Evolutionary conservation across 1,139 yeast genomes (phyloP).

Genomic region (Candida sp.): DNA sequence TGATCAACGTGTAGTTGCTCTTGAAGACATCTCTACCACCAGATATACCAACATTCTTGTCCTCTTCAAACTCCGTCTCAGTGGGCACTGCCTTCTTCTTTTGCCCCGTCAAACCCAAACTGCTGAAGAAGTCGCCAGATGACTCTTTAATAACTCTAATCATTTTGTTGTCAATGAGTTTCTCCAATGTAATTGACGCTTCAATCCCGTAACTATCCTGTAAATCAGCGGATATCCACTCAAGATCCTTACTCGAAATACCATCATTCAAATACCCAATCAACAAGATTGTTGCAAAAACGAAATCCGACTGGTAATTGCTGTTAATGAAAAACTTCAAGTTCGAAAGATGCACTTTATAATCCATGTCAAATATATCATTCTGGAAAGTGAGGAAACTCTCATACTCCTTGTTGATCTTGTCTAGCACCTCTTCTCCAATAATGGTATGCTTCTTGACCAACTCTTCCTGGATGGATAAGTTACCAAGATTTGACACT

Average conservation of each 20-base stretch:
- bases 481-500: constrained; percentile 69
- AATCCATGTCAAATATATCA: constrained; percentile 64
- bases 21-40: constrained; percentile 36
- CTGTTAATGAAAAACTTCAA: constrained; percentile 52
- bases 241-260: constrained; percentile 61
- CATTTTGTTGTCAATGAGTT: constrained; percentile 27
- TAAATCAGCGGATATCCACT: constrained; percentile 50
- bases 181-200: constrained; percentile 35
- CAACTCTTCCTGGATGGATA: constrained; percentile 70
- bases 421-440: constrained; percentile 68
- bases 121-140: constrained; percentile 30
- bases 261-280: constrained; percentile 70
- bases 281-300: constrained; percentile 54
- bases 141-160: constrained; percentile 27
- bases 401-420: constrained; percentile 55
- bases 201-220: constrained; percentile 64
- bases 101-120: constrained; percentile 22
- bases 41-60: constrained; percentile 28
- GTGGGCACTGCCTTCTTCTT: constrained; percentile 6
- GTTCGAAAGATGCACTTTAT: constrained; percentile 51
- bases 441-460: constrained; percentile 78
- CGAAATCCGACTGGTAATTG: constrained; percentile 36
- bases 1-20: constrained; percentile 41
- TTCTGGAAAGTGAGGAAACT: constrained; percentile 73
- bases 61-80: constrained; percentile 13